These are phyloP conservation scores for Salix purpurea DNA, from an alignment of 345 rosid species.

Conservation along the genomic window DNA sequence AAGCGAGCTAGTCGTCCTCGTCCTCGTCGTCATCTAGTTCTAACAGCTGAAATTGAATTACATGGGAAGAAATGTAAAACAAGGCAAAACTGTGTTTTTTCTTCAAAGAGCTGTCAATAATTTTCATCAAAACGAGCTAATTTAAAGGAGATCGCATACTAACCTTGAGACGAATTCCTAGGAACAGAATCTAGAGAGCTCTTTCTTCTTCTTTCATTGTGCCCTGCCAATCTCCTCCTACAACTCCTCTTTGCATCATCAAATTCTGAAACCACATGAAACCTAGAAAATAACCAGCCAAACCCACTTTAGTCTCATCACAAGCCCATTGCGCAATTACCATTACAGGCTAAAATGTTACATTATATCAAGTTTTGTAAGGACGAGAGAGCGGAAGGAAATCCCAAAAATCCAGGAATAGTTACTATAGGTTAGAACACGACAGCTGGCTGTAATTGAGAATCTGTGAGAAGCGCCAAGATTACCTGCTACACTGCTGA, in stretches of 20 bases:
- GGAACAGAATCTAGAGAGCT: constrained; percentile 37
- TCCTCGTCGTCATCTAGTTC: neutral
- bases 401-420: neutral
- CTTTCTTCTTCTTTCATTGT: constrained; percentile 66
- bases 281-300: constrained; percentile 26
- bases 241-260: constrained; percentile 64
- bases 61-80: neutral
- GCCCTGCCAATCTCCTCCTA: constrained; percentile 65
- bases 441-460: neutral
- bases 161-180: constrained; percentile 44
- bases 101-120: too few species aligned
- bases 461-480: neutral
- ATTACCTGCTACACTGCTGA: constrained; percentile 88
- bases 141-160: neutral
- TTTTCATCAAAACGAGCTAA: neutral
- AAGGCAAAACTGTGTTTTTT: too few species aligned
- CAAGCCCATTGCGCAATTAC: neutral
- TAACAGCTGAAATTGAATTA: neutral
- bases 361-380: neutral
- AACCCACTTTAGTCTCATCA: neutral
- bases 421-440: neutral
- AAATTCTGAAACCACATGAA: constrained; percentile 56
- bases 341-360: too few species aligned
- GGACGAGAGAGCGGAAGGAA: too few species aligned
- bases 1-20: neutral